These are phyloP conservation scores for Macroventuria anomochaeta DNA, from an alignment of 2,329 filamentous ascomycete species.

Conservation along the genomic window DNA sequence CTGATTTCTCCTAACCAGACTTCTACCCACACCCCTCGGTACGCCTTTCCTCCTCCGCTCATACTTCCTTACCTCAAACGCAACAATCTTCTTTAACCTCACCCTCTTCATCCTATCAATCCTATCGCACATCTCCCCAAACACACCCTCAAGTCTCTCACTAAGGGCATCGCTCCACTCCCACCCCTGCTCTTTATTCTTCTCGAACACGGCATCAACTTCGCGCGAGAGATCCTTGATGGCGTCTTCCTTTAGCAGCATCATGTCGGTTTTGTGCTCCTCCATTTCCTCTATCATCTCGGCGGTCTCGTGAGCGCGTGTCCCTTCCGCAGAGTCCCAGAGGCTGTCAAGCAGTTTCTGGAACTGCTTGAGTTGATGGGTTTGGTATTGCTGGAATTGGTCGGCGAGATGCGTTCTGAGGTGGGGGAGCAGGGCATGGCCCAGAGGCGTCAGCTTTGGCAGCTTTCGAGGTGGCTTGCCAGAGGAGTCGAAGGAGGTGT, in stretches of 20 bases:
- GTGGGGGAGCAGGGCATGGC: slow-evolving; percentile 4
- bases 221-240: slow-evolving; percentile 2
- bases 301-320: slow-evolving; percentile 1
- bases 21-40: slow-evolving; percentile 1
- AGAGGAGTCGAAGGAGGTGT: background rate
- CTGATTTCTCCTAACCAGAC: background rate
- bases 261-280: slow-evolving; percentile 5
- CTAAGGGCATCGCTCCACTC: background rate
- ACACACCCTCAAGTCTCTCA: background rate
- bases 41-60: slow-evolving; percentile 3
- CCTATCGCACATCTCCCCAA: background rate
- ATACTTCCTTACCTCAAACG: slow-evolving; percentile 9
- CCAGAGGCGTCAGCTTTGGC: slow-evolving; percentile 7
- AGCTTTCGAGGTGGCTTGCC: background rate
- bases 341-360: slow-evolving; percentile 3
- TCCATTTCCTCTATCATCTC: slow-evolving; percentile 7
- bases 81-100: slow-evolving; percentile 3
- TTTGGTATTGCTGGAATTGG: slow-evolving; percentile 11
- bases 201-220: background rate
- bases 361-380: slow-evolving; percentile 2
- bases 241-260: slow-evolving; percentile 1
- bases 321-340: background rate
- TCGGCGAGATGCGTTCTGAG: slow-evolving; percentile 8
- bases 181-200: background rate
- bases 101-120: slow-evolving; percentile 3